Evolutionary conservation across 441 rosid species (phyloP), one percentile per base, ranked within the genome.

Genomic region (Aleurites moluccanus): DNA sequence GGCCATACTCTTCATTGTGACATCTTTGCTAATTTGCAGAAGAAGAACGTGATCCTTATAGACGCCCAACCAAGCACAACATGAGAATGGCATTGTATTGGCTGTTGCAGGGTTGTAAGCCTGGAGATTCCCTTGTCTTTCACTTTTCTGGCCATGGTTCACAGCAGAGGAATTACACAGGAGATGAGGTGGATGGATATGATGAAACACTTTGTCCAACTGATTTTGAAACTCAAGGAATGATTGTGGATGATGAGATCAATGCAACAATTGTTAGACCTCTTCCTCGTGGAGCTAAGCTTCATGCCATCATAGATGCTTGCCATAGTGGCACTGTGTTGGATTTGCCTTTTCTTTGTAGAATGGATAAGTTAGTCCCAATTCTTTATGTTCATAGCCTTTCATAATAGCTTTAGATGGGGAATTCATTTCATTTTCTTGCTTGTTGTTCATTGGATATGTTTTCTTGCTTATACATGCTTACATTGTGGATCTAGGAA

Each of bases 61-160:
- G 85, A 78, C 74, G 82, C 38, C 98, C 98, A 13, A 91, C 86
- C 13, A 94, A 91, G 80, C 83, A 83, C 11, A 94, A 90, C 80
- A 77, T 94, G 81, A 85, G 95, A 78, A 84, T 88, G 94, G 97
- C 94, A 63, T 64, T 91, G 73, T 81, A 70, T 76, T 92, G 97
- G 98, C 89, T 91, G 20, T 89, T 94, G 8, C 98, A 91, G 82
- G 97, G 92, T 30, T 91, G 90, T 78, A 83, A 86, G 59, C 86
- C 95, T 20, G 95, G 97, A 50, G 97, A 94, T 81, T 92, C 97
- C 5, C 82, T 94, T 28, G 82, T 94, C 55, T 92, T 92, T 77
- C 97, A 91, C 77, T 92, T 83, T 80, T 92, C 97, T 1, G 98
- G 98, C 50, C 98, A 91, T 79, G 98, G 97, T 57, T 89, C 97